Base-by-base conservation (phyloP, 2,329 filamentous ascomycete species). In the Penicillium sp. region DNA sequence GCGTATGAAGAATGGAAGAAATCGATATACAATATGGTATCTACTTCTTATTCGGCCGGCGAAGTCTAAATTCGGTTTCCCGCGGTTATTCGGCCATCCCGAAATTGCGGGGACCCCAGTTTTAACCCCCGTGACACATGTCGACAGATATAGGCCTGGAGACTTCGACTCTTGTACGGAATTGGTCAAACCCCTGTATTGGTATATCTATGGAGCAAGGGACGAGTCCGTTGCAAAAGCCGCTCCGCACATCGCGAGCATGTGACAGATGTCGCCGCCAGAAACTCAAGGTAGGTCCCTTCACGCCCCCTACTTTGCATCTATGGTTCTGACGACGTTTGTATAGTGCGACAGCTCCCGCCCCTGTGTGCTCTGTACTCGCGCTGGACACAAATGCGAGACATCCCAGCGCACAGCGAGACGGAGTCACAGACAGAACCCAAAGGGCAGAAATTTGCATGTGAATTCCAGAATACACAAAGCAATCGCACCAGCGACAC, bases 261-360 rank as follows among this genome's bases (percentile, higher is more conserved):
- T 65, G 63, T 51, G 60, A 57, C 40, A 54, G 63, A 32, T 65
- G 63, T 40, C 55, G 60, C 16, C 54, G 58, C 34, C 63, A 65
- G 34, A 65, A 65, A 24, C 52, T 65, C 44, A 65, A 65, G 89
- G 59, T 61, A 44, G 46, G 29, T 32, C 39, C n/a, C 13, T 42
- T 24, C 16, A 44, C 22, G 9, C 14, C 11, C 37, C 18, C n/a
- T 18, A 29, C 89, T 61, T 81, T 6, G 1, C n/a, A 18, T 34
- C 1, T 29, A 20, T 34, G 5, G 14, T 9, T 10, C 29, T 55
- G 20, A 57, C 6, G 16, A 2, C 0, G 2, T 31, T 14, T 14
- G 3, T n/a, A 34, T 40, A 57, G 55, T 57, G 55, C 20, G 80
- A 68, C 88, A 81, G 9, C 85, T 86, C 0, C 84, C 86, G 11